Conservation (phyloP, 305 asterid genomes). For the Fraxinus paxiana region DNA sequence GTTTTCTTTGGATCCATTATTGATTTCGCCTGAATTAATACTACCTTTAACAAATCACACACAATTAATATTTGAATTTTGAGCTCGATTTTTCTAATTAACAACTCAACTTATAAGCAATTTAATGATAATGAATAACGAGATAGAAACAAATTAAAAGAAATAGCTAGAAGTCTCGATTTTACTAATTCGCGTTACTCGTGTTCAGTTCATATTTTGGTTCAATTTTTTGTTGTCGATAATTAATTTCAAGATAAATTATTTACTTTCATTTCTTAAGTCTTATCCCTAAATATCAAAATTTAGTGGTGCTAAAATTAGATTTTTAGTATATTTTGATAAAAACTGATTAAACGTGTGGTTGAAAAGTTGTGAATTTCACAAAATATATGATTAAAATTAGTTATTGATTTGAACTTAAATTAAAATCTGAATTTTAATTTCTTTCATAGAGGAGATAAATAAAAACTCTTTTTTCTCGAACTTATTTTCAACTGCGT, state of each 20-base stretch:
- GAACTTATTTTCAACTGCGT: no score
- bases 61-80: not conserved
- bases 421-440: no score
- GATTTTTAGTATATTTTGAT: no score
- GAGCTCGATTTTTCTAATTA: not conserved
- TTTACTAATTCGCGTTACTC: not conserved
- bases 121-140: not conserved
- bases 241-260: no score
- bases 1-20: not conserved
- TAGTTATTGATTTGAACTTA: no score
- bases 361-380: no score
- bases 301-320: no score
- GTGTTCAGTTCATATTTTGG: not conserved
- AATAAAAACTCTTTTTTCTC: no score
- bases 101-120: not conserved
- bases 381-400: no score
- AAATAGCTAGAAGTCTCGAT: not conserved
- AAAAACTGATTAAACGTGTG: no score
- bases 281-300: not conserved
- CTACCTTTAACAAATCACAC: not conserved
- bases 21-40: not conserved
- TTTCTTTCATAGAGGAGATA: no score
- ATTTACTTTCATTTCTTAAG: not conserved
- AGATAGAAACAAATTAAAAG: not conserved
- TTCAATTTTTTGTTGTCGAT: not conserved